Evolutionary conservation across 495 filamentous ascomycete species (phyloP).

Genomic region (Pseudevernia furfuracea): DNA sequence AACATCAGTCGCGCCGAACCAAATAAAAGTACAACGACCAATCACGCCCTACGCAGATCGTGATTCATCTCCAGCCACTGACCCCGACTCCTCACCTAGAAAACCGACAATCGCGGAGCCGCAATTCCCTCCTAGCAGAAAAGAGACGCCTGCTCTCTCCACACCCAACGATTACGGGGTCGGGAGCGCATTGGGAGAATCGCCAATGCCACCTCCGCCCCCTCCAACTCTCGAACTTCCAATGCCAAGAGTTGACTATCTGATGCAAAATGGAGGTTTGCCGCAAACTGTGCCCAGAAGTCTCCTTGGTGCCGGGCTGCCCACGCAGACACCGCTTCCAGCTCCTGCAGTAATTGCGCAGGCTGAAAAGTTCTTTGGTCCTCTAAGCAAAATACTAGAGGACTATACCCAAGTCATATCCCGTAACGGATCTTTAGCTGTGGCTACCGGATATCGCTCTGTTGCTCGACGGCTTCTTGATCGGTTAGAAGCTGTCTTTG

Average conservation of each 20-base stretch:
- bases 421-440: constrained; percentile 81
- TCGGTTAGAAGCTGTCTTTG: constrained; percentile 86
- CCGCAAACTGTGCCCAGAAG: constrained; percentile 55
- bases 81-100: constrained; percentile 48
- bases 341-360: constrained; percentile 34
- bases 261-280: constrained; percentile 79
- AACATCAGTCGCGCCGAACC: constrained; percentile 32
- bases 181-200: constrained; percentile 23
- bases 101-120: constrained; percentile 46
- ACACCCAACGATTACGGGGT: constrained; percentile 20
- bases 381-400: constrained; percentile 71
- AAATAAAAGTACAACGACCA: constrained; percentile 30
- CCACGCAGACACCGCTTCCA: constrained; percentile 35
- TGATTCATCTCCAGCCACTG: constrained; percentile 25
- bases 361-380: constrained; percentile 65
- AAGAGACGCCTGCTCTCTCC: constrained; percentile 22
- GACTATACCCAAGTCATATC: constrained; percentile 74
- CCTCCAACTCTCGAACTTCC: constrained; percentile 67
- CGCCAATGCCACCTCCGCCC: constrained; percentile 65
- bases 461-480: constrained; percentile 91
- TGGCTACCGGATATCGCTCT: constrained; percentile 91
- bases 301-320: constrained; percentile 46
- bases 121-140: constrained; percentile 37
- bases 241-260: constrained; percentile 81
- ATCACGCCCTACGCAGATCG: constrained; percentile 27